Base-by-base conservation (phyloP, 371 early-diverging fungal species). In the Apophysomyces ossiformis region DNA sequence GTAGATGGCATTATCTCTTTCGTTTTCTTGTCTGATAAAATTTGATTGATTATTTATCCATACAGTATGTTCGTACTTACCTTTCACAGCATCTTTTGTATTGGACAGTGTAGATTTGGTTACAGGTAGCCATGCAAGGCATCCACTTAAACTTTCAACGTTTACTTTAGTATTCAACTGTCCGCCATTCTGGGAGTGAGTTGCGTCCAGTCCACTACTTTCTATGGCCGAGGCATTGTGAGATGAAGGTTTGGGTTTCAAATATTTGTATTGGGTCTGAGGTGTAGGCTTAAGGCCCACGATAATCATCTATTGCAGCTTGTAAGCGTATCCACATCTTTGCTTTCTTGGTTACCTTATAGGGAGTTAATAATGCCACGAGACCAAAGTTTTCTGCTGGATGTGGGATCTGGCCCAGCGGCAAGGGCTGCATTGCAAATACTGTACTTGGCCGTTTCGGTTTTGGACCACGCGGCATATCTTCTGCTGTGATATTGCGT, bases 231-330 rank as follows among this genome's bases (percentile, higher is more conserved):
- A 21, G 8, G 61, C 61, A 15, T 16, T 46, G 18, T 32, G 36
- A 15, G 61, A 32, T 4, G 54, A 13, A 21, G 61, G 46, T 45
- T 86, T 88, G 41, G 88, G 86, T 63, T 83, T 83, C 57, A 87
- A 38, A 46, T 75, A 85, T 67, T 91, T 92, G 75, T 82, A 89
- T 1, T 88, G 77, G 15, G 91, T 90, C 64, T 92, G 88, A 8
- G 89, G 87, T 5, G 85, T 77, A 4, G 94, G 94, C 64, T 90
- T 90, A 36, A 90, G 70, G n/a, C 90, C 87, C 8, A 92, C 87
- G 64, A 92, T 87, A 32, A 89, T 81, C 85, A 93, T 77, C 86
- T 90, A 74, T 7, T 5, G 35, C 13, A 46, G 18, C n/a, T 47
- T 21, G 9, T 18, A 7, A 9, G 8, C 4, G 2, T 37, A 58